Evolutionary conservation across 2,329 filamentous ascomycete genomes (phyloP), one percentile per base, ranked within the genome.

Genomic region (Aspergillus puulaauensis): DNA sequence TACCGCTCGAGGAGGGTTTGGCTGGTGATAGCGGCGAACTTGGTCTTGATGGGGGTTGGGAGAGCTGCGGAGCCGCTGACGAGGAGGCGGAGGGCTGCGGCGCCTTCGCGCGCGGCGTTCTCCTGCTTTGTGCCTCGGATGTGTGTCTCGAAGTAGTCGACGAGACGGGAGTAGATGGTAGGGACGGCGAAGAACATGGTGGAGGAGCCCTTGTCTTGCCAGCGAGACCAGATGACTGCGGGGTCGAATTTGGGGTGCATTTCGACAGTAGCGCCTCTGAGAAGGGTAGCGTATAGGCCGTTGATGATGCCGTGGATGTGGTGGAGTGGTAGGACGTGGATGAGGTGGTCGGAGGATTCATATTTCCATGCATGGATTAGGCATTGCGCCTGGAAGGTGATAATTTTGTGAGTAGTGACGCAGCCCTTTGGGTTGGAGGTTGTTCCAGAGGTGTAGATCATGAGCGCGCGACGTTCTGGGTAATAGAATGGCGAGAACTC

Each of bases 241-340:
- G 76, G 69, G 48, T 79, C 73, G 69, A 82, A 76, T 63, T 76
- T 73, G 47, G 76, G 62, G 64, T 79, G 62, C 75, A 82, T 81
- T 62, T 82, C 80, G 43, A 82, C 77, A 0, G 77, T 74, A 2
- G 73, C 75, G 7, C 80, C 80, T 27, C 73, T 74, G 14, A 81
- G 67, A 1, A 82, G 70, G 61, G 75, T 78, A 1, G 80, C 78
- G 3, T 77, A 74, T 21, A 82, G 75, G 51, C 79, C 80, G 43
- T 82, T 81, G 54, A 81, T 76, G 17, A 82, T 77, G 0, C 80
- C 80, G 43, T 81, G 80, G 11, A 81, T 74, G 59, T 82, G 80
- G 57, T 82, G 80, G 1, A 82, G 75, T 0, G 80, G 80, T 2
- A 82, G 73, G 2, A 82, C 72, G 56, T 82, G 80, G 21, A 82